Percentiles rank a stretch among this genome's conserved stretches.
These are phyloP conservation scores for Otatea glauca DNA, from an alignment of 176 grass and related monocot genomes.

Conservation along the genomic window DNA sequence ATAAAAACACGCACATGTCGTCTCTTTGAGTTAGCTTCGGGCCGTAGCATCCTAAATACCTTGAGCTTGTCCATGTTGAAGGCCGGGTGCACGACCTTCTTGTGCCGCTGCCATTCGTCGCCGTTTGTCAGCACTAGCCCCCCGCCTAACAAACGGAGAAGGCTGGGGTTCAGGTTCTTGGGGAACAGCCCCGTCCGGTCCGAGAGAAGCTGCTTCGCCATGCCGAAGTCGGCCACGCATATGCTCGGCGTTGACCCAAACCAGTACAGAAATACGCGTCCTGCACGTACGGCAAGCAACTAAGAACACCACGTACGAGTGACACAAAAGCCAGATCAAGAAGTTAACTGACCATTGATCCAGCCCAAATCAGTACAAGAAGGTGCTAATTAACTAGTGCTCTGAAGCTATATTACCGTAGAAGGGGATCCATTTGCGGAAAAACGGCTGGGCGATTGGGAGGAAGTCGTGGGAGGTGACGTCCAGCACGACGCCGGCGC, in stretches of 20 bases:
- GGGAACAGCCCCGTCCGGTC: constrained; percentile 56
- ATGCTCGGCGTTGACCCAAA: too few relatives aligned
- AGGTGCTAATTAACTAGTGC: too few relatives aligned
- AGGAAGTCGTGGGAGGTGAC: constrained; percentile 49
- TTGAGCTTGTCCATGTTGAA: constrained; percentile 78
- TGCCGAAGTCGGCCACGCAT: constrained; percentile 10
- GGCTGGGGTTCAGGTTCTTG: constrained; percentile 25
- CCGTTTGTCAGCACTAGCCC: constrained; percentile 51
- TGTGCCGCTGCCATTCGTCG: constrained; percentile 62
- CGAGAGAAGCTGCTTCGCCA: constrained; percentile 58
- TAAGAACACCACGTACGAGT: too few relatives aligned
- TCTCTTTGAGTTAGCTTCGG: not conserved
- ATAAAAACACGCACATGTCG: not conserved
- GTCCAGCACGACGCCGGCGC: constrained; percentile 37
- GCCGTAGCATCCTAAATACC: constrained; percentile 13
- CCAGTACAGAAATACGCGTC: too few relatives aligned
- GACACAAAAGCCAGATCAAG: too few relatives aligned
- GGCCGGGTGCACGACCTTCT: constrained; percentile 60
- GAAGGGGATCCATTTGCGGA: constrained; percentile 46
- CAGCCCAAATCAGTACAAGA: too few relatives aligned
- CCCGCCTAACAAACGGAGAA: constrained; percentile 49
- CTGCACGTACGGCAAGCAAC: too few relatives aligned
- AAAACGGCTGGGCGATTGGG: constrained; percentile 47
- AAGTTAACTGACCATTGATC: too few relatives aligned
- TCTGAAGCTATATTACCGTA: constrained; percentile 27